Evolutionary conservation across 768 basidiomycete genomes (phyloP).

Genomic region (Suillus paluster): DNA sequence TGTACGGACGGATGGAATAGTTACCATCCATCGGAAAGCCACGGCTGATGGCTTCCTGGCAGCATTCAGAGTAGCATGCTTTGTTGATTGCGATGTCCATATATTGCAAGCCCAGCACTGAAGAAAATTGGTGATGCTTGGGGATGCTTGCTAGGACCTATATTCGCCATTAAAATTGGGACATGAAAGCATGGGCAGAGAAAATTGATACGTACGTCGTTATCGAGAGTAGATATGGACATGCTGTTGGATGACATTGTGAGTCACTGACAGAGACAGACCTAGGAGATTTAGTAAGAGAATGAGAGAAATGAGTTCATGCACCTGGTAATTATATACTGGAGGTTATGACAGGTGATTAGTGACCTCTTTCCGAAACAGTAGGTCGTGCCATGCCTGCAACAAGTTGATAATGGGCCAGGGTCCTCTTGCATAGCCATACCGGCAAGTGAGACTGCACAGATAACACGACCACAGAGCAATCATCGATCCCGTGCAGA

Average conservation of each 20-base stretch:
- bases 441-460: too few species aligned
- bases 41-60: constrained; percentile 17
- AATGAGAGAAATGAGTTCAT: background rate
- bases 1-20: constrained; percentile 22
- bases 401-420: too few species aligned
- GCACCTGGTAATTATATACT: background rate
- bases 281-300: background rate
- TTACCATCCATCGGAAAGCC: constrained; percentile 26
- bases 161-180: background rate
- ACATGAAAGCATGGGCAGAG: too few species aligned
- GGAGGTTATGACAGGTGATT: background rate
- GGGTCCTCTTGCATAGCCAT: too few species aligned
- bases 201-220: background rate
- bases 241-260: background rate
- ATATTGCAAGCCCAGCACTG: background rate
- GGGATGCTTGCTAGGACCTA: background rate
- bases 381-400: too few species aligned
- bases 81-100: background rate
- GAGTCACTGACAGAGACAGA: background rate
- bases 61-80: constrained; percentile 13
- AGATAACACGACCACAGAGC: too few species aligned
- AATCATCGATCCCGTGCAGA: too few species aligned
- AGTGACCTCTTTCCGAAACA: too few species aligned
- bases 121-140: background rate
- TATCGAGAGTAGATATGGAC: background rate